Base-by-base conservation (phyloP, 73 alveolate genomes). In the Paramecium octaurelia region DNA sequence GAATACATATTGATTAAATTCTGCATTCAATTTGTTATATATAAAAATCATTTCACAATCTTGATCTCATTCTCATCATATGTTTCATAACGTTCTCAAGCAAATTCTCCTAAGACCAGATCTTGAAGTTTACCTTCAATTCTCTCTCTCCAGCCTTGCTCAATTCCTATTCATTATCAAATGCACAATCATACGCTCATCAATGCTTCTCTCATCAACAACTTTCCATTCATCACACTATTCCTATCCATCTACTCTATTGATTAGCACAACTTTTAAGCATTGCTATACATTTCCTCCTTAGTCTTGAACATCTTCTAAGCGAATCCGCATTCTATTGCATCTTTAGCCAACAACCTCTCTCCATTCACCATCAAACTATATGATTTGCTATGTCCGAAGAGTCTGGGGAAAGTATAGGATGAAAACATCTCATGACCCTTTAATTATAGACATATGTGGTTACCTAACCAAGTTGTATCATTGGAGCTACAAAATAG, bases 401-500 rank as follows among this genome's bases (percentile, higher is more conserved):
- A 75, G 6, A 75, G 8, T 38, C 36, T 75, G 9, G 88, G 88
- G 18, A 75, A 75, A 14, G 88, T 75, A 42, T 75, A 38, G 1
- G 38, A 35, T 75, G 88, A 75, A 42, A 42, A 44, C 91, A 80
- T 44, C 11, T 80, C 91, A 44, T 48, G 91, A 44, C 75, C 21
- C 84, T 64, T 23, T 31, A 8, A 12, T 16, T 68, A 14, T 23
- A 0, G 44, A 64, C 14, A 23, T 31, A 27, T 27, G 1, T 64
- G 4, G 8, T 11, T 64, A 64, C 84, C 27, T 80, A 80, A 40
- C 76, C 91, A 80, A 80, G 57, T 31, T 31, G n/a, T 23, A 80
- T 34, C 91, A 80, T 80, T 20, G 91, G 91, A 80, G 91, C 91
- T 10, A 80, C 46, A 80, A 80, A 80, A 46, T 80, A 80, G 20